These are phyloP conservation scores for Metarhizium sp. DNA, from an alignment of 2,329 filamentous ascomycete genomes.

Conservation along the genomic window DNA sequence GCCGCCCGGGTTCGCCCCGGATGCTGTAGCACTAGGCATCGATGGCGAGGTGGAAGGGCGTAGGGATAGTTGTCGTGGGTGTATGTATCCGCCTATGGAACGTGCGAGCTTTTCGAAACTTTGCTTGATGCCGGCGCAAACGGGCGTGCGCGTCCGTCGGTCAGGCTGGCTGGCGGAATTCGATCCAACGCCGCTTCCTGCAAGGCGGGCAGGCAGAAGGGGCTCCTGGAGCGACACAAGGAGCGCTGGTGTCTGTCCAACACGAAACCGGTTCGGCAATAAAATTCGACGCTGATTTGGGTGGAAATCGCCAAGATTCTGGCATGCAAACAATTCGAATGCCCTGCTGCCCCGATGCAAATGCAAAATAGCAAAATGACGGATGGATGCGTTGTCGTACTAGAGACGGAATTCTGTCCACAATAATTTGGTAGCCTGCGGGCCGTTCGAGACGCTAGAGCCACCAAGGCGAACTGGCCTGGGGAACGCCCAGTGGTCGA, in stretches of 20 bases:
- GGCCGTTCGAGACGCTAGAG: not conserved
- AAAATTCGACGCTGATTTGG: not conserved
- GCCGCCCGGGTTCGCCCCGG: conserved; percentile 41
- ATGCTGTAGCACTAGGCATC: conserved; percentile 40
- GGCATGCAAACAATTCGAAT: not conserved
- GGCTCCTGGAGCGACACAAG: too few species aligned
- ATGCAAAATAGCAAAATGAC: not conserved
- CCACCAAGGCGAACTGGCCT: not conserved
- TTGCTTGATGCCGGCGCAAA: not conserved
- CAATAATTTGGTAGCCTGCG: not conserved
- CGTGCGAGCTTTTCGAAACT: not conserved
- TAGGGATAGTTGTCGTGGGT: not conserved
- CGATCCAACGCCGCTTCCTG: not conserved
- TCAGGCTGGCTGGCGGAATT: not conserved
- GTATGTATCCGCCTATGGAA: not conserved
- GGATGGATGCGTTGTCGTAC: not conserved
- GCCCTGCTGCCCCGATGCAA: not conserved
- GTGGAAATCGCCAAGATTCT: not conserved
- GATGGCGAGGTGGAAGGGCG: not conserved
- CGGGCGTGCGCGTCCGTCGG: not conserved
- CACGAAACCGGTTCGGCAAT: not conserved
- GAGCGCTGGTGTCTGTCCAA: not conserved
- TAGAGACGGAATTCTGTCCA: not conserved
- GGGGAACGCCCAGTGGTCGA: too few species aligned
- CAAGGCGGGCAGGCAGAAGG: not conserved